Evolutionary conservation across 257 asterid species (phyloP).

Genomic region (Solanum stenotomum): DNA sequence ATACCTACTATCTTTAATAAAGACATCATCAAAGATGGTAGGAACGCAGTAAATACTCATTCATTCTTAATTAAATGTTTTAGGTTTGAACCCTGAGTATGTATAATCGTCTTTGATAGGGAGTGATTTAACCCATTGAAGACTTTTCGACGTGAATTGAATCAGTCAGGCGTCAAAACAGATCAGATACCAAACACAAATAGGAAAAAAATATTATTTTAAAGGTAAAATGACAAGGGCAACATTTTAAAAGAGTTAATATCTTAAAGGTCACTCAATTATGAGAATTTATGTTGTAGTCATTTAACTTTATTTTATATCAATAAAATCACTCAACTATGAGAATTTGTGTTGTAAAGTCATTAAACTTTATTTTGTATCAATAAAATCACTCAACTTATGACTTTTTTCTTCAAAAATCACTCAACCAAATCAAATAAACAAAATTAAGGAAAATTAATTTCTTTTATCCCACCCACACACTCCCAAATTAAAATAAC

Average conservation of each 20-base stretch:
- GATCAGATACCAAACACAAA: background rate
- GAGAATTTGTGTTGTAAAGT: too few species aligned
- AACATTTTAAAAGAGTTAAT: background rate
- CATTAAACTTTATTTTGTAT: too few species aligned
- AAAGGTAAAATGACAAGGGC: background rate
- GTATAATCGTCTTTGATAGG: background rate
- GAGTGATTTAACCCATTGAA: background rate
- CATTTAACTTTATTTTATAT: too few species aligned
- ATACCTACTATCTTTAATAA: background rate
- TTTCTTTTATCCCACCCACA: too few species aligned
- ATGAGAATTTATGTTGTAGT: too few species aligned
- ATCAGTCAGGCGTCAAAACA: background rate
- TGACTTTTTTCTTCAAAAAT: too few species aligned
- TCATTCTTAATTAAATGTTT: background rate
- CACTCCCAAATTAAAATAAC: too few species aligned
- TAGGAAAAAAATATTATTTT: background rate
- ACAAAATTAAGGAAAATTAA: too few species aligned
- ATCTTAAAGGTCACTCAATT: too few species aligned
- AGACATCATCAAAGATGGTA: background rate
- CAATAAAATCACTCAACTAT: too few species aligned
- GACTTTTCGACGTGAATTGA: accelerated
- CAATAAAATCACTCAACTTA: too few species aligned
- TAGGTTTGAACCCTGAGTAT: background rate
- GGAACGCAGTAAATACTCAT: background rate
- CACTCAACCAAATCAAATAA: too few species aligned